Evolutionary conservation across 805 yeast species (phyloP), one percentile per base, ranked within the genome.

Genomic region (Cyberlindnera subsufficiens): DNA sequence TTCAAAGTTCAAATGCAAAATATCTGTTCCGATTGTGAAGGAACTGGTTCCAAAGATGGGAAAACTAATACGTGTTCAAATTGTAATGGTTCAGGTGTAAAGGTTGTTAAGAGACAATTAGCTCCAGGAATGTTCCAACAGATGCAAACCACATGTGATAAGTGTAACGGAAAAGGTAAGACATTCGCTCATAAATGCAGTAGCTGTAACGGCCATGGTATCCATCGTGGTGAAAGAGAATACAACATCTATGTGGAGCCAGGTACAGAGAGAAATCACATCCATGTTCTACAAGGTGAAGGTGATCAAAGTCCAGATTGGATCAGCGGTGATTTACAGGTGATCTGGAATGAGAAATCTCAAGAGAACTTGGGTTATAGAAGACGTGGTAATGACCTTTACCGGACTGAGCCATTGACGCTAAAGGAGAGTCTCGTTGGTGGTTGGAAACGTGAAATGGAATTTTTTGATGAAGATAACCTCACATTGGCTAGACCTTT

Each of bases 121-220:
- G 97, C 87, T 0, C 95, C 95, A 5, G 90, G 90, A 7, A 86
- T 93, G 88, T 68, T 86, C 47, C 98, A 93, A 64, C 85, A 82
- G 47, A 72, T 90, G 53, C 91, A 86, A 60, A 74, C 80, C 35
- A 71, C 73, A 4, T 93, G 99, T 72, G 88, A 84, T 42, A 65
- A 67, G 40, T 93, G 99, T 71, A 65, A 68, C 10, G 98, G 98
- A 30, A 66, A 71, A 35, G 99, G 99, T 11, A 68, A 77, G 42
- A 64, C 71, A 7, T 82, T 87, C 33, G 67, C 74, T 37, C 68
- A 82, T 50, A 71, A 72, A 35, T 93, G 99, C 68, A 59, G 68
- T 15, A 64, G 59, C 30, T 93, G 99, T 64, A 61, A 69, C 11
- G 99, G 99, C 2, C 47, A 64, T 3, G 83, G 88, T 20, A 83